phyloP scores from a whole-genome alignment of 1,139 yeast species.

The Yamadazyma atmosphaerica region DNA sequence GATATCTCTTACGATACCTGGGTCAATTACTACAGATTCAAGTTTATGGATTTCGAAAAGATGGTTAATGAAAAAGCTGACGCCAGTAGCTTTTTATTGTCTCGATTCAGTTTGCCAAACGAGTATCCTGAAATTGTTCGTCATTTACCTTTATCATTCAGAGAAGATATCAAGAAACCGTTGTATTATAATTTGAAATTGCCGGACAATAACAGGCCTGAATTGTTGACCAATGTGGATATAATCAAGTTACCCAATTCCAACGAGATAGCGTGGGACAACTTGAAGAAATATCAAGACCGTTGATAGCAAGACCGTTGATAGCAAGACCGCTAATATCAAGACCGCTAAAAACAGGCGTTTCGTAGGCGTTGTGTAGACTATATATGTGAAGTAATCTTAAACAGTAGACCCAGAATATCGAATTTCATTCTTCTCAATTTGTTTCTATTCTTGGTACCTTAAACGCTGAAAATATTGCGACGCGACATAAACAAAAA shows the following conservation, averaged over 20 bases:
- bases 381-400: no score
- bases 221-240: conserved; percentile 38
- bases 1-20: conserved; percentile 43
- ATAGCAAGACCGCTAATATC: no score
- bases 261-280: conserved; percentile 50
- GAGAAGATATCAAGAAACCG: conserved; percentile 37
- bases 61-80: conserved; percentile 14
- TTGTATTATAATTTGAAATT: conserved; percentile 33
- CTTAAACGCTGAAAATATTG: no score
- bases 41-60: conserved; percentile 42
- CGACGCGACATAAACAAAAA: conserved; percentile 6
- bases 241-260: conserved; percentile 47
- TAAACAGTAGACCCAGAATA: no score
- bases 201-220: conserved; percentile 36
- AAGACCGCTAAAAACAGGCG: no score
- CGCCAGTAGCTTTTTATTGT: conserved; percentile 9
- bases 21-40: conserved; percentile 40
- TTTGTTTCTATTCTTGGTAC: conserved; percentile 4
- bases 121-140: conserved; percentile 33
- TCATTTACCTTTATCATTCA: conserved; percentile 35
- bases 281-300: conserved; percentile 35
- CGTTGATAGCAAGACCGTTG: no score
- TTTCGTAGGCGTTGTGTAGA: no score
- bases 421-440: no score
- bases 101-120: conserved; percentile 36